A percentile compares a stretch with the other conserved stretches of the same genome.
phyloP scores from a whole-genome alignment of 2,329 filamentous ascomycete species.

The Albifimbria verrucaria region DNA sequence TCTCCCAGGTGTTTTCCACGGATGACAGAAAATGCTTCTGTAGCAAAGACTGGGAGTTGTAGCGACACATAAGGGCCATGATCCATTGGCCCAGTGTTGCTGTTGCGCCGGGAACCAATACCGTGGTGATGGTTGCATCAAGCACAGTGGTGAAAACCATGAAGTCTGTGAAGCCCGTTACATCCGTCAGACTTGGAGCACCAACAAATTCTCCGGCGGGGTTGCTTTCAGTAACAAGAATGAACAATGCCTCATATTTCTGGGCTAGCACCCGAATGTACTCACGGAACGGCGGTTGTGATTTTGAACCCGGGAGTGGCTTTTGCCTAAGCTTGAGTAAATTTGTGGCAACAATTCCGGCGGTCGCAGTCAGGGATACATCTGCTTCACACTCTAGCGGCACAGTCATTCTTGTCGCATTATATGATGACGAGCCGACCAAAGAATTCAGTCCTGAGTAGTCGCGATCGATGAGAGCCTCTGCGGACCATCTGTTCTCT shows the following conservation, averaged over 20 bases:
- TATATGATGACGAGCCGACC: constrained; percentile 18
- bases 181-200: constrained; percentile 37
- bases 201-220: constrained; percentile 36
- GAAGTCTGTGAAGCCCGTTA: constrained; percentile 45
- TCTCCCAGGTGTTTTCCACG: constrained; percentile 38
- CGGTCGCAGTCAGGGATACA: constrained; percentile 64
- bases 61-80: constrained; percentile 46
- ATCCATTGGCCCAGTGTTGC: constrained; percentile 53
- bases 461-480: constrained; percentile 59
- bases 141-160: constrained; percentile 44
- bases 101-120: constrained; percentile 48
- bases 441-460: constrained; percentile 37
- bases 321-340: constrained; percentile 71
- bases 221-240: constrained; percentile 62
- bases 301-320: constrained; percentile 52
- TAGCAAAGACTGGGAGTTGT: constrained; percentile 22
- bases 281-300: constrained; percentile 47
- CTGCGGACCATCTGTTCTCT: constrained; percentile 42
- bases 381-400: constrained; percentile 61
- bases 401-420: constrained; percentile 25
- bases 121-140: constrained; percentile 33
- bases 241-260: constrained; percentile 64
- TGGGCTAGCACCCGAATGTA: constrained; percentile 49
- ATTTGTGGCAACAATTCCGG: constrained; percentile 68
- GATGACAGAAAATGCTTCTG: constrained; percentile 32